Evolutionary conservation across 192 early-diverging fungal species (phyloP).

Genomic region (Podila clonocystis): DNA sequence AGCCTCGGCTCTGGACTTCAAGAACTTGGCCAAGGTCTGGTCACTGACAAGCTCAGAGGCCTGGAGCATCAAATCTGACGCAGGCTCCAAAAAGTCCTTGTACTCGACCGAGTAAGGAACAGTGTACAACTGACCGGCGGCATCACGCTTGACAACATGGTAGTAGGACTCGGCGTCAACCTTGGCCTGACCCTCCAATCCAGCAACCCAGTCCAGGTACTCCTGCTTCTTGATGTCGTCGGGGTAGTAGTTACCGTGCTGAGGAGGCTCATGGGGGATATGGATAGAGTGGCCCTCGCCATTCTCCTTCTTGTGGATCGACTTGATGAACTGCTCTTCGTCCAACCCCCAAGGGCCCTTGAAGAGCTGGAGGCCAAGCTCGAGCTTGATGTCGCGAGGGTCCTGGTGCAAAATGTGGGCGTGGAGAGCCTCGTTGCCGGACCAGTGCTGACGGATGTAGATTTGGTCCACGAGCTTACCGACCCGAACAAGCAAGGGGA

Average conservation of each 20-base stretch:
- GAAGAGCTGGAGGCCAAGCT: slow-evolving; percentile 67
- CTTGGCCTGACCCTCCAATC: slow-evolving; percentile 55
- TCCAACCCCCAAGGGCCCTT: slow-evolving; percentile 73
- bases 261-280: slow-evolving; percentile 54
- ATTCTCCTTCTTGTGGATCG: slow-evolving; percentile 18
- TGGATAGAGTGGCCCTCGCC: slow-evolving; percentile 11
- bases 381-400: slow-evolving; percentile 52
- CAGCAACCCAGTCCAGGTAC: slow-evolving; percentile 64
- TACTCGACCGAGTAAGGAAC: slow-evolving; percentile 70
- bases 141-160: slow-evolving; percentile 59
- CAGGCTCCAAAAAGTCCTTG: slow-evolving; percentile 61
- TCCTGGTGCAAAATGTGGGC: slow-evolving; percentile 49
- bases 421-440: slow-evolving; percentile 64
- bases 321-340: slow-evolving; percentile 44
- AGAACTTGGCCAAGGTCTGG: slow-evolving; percentile 62
- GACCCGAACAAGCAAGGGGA: slow-evolving; percentile 69
- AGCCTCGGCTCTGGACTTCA: slow-evolving; percentile 63
- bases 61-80: slow-evolving; percentile 60
- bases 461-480: slow-evolving; percentile 67
- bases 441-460: slow-evolving; percentile 76
- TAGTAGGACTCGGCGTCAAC: slow-evolving; percentile 74
- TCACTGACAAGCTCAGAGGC: slow-evolving; percentile 68
- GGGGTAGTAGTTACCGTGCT: slow-evolving; percentile 75
- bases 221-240: slow-evolving; percentile 74
- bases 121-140: slow-evolving; percentile 49